These are phyloP conservation scores for Eucalyptus microcorys DNA, from an alignment of 345 rosid species.

Conservation along the genomic window DNA sequence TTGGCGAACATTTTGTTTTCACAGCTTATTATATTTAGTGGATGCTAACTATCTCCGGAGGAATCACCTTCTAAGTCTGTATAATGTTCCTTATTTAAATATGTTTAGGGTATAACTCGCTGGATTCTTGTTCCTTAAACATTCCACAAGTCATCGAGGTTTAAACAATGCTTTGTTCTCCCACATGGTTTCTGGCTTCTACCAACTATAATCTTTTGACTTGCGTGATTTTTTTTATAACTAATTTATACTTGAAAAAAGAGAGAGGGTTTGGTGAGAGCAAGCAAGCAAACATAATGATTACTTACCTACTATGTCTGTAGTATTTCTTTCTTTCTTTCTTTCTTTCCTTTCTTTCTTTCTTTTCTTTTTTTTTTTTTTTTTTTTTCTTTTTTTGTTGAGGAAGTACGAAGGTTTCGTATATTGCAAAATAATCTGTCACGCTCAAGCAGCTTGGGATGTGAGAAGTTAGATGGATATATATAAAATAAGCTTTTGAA, in stretches of 20 bases:
- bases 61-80: background rate
- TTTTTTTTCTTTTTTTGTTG: background rate
- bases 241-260: background rate
- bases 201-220: background rate
- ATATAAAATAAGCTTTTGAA: background rate
- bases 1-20: background rate
- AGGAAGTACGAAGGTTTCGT: background rate
- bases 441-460: background rate
- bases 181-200: background rate
- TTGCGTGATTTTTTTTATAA: background rate
- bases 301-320: background rate
- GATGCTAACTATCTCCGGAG: background rate
- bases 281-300: background rate
- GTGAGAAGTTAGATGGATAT: background rate
- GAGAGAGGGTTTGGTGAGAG: background rate
- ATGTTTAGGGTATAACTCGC: background rate
- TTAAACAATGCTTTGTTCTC: background rate
- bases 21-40: background rate
- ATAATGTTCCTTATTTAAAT: background rate
- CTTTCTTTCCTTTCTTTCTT: background rate
- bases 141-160: background rate
- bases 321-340: background rate
- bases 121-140: background rate
- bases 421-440: background rate
- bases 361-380: background rate